Evolutionary conservation across 163 green algal genomes (phyloP).

Genomic region (Scenedesmus sp.): DNA sequence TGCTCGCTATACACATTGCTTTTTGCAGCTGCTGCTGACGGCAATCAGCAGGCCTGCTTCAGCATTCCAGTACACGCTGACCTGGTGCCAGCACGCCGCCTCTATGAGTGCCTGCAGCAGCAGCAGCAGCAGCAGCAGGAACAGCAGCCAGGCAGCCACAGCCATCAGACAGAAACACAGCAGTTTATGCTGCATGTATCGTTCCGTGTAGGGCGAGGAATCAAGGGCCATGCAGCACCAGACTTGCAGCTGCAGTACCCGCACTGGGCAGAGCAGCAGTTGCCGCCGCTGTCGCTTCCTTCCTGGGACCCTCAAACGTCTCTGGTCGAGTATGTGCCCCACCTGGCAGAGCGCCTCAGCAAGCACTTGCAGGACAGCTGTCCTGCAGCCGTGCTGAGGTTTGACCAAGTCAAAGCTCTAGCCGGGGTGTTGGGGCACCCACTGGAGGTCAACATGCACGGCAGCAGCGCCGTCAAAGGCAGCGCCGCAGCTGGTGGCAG

Average conservation of each 20-base stretch:
- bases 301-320: constrained; percentile 44
- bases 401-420: constrained; percentile 29
- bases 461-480: constrained; percentile 7
- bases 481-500: neutral
- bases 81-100: constrained; percentile 11
- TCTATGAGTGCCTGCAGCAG: neutral
- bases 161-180: neutral
- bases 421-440: constrained; percentile 15
- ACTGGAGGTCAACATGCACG: constrained; percentile 27
- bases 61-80: constrained; percentile 9
- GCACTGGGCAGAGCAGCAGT: neutral
- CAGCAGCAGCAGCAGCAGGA: constrained; percentile 32
- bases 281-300: constrained; percentile 35
- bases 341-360: constrained; percentile 35
- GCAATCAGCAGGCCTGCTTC: constrained; percentile 39
- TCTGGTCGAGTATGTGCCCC: constrained; percentile 43
- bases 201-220: neutral
- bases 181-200: constrained; percentile 34
- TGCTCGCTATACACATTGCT: neutral
- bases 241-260: constrained; percentile 33
- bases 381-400: constrained; percentile 14
- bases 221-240: neutral
- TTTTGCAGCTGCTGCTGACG: neutral
- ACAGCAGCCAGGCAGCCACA: neutral
- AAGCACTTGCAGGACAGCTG: constrained; percentile 46